Evolutionary conservation across 2,329 filamentous ascomycete species (phyloP).

Genomic region (Scedosporium boydii): DNA sequence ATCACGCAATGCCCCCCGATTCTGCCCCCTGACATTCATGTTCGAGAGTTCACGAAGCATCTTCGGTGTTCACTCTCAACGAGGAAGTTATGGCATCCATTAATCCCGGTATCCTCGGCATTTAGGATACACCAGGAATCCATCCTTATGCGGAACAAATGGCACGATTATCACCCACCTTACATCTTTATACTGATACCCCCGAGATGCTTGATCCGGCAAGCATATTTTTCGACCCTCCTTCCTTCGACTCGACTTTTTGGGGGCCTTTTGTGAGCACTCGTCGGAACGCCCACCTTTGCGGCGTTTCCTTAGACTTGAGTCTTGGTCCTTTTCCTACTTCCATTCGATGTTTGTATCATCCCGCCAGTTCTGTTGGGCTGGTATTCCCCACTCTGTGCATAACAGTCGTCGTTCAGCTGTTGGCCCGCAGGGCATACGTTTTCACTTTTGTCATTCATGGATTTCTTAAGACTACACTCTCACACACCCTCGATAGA

Average conservation of each 20-base stretch:
- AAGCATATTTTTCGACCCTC: background rate
- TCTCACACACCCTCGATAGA: background rate
- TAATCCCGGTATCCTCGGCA: constrained; percentile 1
- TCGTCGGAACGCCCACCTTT: no score
- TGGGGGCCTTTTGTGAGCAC: no score
- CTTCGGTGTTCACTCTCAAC: background rate
- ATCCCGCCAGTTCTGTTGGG: no score
- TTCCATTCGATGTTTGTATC: no score
- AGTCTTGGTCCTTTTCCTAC: no score
- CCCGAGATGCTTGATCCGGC: background rate
- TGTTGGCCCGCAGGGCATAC: no score
- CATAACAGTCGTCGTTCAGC: no score
- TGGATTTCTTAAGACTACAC: background rate
- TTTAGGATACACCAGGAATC: constrained; percentile 2
- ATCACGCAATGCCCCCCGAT: background rate
- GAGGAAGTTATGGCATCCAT: background rate
- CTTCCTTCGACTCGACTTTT: no score
- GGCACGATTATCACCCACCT: background rate
- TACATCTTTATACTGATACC: background rate
- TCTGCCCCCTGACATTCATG: background rate
- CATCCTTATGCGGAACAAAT: background rate
- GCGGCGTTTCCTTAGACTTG: no score
- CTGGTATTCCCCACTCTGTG: no score
- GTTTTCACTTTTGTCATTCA: no score
- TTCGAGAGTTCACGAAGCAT: background rate